Base-by-base conservation (phyloP, 2,329 filamentous ascomycete species). In the Graphilbum ipis-grandicollis region DNA sequence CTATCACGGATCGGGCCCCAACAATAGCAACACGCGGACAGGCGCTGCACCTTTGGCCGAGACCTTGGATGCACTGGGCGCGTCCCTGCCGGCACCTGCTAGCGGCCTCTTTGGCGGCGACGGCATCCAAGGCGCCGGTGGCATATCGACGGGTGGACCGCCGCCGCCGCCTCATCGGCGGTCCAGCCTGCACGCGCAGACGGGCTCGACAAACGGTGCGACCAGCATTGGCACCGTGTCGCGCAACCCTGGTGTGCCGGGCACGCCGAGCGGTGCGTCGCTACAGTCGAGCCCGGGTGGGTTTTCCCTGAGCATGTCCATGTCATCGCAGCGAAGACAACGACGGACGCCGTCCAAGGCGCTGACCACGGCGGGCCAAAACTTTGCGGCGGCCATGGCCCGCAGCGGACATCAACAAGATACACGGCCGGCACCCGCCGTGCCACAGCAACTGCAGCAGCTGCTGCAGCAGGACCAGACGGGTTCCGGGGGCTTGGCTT, bases 121-220 rank as follows among this genome's bases (percentile, higher is more conserved):
- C 2, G 42, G 44, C 1, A 31, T 43, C 5, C 44, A 41, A 13
- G 37, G 50, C 21, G 22, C 35, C 17, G 35, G 31, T 19, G 34
- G 38, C 14, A 33, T 44, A 9, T 35, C 44, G 2, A 45, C 46
- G 1, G 43, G 53, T n/a, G n/a, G n/a, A 1, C 57, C 58, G 2
- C 66, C 65, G 0, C 59, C 64, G 1, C 59, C 65, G 2, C 68
- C 69, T 0, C 54, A 66, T 34, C 55, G 69, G 12, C 56, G 64
- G 35, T 72, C 68, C 4, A 74, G 68, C 44, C 50, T 73, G 4
- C 58, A 66, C 35, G 63, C 65, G 3, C 58, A 56, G 25, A 64
- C 59, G 0, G 58, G 58, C 0, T 40, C 43, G 3, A 33, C 36
- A 1, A 34, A 38, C 3, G 37, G 36, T 2, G 14, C 38, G 15